Evolutionary conservation across 306 rosid species (phyloP).

Genomic region (Vicia faba): DNA sequence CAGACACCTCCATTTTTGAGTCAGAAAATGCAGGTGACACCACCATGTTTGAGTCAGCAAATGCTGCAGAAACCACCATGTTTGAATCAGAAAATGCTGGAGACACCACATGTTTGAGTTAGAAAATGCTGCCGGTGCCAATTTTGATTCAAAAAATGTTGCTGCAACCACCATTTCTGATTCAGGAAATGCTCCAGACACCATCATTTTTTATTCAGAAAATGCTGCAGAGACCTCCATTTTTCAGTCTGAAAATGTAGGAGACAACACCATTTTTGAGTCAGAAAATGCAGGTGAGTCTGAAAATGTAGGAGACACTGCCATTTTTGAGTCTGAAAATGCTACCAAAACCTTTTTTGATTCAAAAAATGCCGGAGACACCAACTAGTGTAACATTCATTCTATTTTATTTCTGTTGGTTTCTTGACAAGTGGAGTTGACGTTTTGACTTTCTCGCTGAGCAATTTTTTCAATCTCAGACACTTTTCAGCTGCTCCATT

Average conservation of each 20-base stretch:
- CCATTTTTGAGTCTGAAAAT: neutral
- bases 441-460: constrained; percentile 20
- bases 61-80: neutral
- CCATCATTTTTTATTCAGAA: neutral
- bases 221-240: neutral
- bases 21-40: neutral
- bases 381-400: constrained; percentile 39
- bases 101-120: neutral
- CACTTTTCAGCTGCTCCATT: constrained; percentile 4
- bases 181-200: neutral
- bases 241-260: neutral
- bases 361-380: constrained; percentile 2
- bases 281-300: neutral
- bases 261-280: neutral
- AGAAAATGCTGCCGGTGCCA: neutral
- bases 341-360: neutral
- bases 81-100: neutral
- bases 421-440: neutral
- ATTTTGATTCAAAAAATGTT: neutral
- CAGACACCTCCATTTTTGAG: neutral
- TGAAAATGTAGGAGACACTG: neutral
- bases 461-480: constrained; percentile 13
- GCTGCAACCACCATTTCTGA: neutral
- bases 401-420: constrained; percentile 32
- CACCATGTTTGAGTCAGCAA: neutral